Evolutionary conservation across 1,284 basidiomycete species (phyloP).

Genomic region (Puccinia polysora): DNA sequence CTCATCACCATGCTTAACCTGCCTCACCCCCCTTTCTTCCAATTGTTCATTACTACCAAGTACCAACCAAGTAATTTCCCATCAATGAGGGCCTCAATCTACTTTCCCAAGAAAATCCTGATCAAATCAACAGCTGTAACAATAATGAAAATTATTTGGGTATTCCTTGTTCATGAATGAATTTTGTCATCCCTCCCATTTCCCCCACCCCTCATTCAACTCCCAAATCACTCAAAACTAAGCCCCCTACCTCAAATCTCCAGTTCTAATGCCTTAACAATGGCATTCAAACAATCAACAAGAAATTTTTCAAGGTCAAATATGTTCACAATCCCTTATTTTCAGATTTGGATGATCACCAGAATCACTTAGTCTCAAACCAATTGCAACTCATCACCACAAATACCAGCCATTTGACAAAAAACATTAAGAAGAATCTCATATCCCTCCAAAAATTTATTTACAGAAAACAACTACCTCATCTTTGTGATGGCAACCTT

Average conservation of each 20-base stretch:
- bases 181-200: neutral
- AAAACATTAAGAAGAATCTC: slow-evolving; percentile 38
- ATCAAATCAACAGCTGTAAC: slow-evolving; percentile 24
- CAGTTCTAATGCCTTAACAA: slow-evolving; percentile 33
- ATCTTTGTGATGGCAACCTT: slow-evolving; percentile 27
- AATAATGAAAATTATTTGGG: slow-evolving; percentile 30
- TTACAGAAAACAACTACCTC: neutral
- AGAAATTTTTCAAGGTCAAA: slow-evolving; percentile 26
- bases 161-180: slow-evolving; percentile 37
- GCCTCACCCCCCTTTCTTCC: slow-evolving; percentile 6
- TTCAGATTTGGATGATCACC: slow-evolving; percentile 29
- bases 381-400: slow-evolving; percentile 22
- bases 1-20: slow-evolving; percentile 2
- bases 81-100: neutral
- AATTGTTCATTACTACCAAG: neutral
- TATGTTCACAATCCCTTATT: slow-evolving; percentile 24
- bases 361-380: slow-evolving; percentile 21
- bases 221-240: too few relatives aligned
- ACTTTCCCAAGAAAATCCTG: slow-evolving; percentile 12
- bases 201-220: neutral
- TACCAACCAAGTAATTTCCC: neutral
- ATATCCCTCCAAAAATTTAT: slow-evolving; percentile 31
- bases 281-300: slow-evolving; percentile 28
- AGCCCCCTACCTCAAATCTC: neutral
- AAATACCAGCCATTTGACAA: slow-evolving; percentile 19